These are phyloP conservation scores for Ganoderma boninense DNA, from an alignment of 1,284 basidiomycete species.

Conservation along the genomic window DNA sequence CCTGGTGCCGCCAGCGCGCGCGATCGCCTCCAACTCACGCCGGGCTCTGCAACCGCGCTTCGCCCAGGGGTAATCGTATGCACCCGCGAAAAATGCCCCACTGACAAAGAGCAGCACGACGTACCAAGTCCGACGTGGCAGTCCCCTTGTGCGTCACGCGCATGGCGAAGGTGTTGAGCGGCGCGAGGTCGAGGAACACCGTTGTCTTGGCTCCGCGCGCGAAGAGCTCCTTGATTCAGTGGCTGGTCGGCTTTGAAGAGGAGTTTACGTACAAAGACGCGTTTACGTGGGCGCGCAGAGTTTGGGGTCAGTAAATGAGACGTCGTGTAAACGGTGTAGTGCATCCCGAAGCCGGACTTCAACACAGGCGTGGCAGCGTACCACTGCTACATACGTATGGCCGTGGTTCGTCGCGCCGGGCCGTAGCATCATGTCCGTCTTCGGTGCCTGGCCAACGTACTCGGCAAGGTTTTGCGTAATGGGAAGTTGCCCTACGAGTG, in stretches of 20 bases:
- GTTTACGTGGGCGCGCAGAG: slow-evolving; percentile 42
- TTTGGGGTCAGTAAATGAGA: slow-evolving; percentile 48
- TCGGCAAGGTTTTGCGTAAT: slow-evolving; percentile 62
- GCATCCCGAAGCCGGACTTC: slow-evolving; percentile 60
- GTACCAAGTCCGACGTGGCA: slow-evolving; percentile 55
- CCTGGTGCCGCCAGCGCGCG: slow-evolving; percentile 58
- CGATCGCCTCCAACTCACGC: slow-evolving; percentile 58
- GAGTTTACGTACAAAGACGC: slow-evolving; percentile 3
- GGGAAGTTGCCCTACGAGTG: slow-evolving; percentile 62
- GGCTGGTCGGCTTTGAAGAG: neutral
- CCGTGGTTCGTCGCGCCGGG: slow-evolving; percentile 58
- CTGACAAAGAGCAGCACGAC: slow-evolving; percentile 62
- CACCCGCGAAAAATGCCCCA: slow-evolving; percentile 52
- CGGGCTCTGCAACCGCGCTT: slow-evolving; percentile 47
- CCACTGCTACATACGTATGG: slow-evolving; percentile 59
- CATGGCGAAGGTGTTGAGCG: slow-evolving; percentile 58
- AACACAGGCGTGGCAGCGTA: slow-evolving; percentile 58
- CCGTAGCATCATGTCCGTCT: slow-evolving; percentile 66
- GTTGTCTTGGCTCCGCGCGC: slow-evolving; percentile 33
- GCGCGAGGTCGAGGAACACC: slow-evolving; percentile 51
- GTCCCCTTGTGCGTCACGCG: slow-evolving; percentile 57
- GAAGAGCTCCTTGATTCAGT: slow-evolving; percentile 39
- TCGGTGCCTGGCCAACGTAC: slow-evolving; percentile 56
- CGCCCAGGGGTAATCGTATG: slow-evolving; percentile 49
- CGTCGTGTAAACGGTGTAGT: slow-evolving; percentile 51